Evolutionary conservation across 2,329 filamentous ascomycete species (phyloP).

Genomic region (Aspergillus cejpii): DNA sequence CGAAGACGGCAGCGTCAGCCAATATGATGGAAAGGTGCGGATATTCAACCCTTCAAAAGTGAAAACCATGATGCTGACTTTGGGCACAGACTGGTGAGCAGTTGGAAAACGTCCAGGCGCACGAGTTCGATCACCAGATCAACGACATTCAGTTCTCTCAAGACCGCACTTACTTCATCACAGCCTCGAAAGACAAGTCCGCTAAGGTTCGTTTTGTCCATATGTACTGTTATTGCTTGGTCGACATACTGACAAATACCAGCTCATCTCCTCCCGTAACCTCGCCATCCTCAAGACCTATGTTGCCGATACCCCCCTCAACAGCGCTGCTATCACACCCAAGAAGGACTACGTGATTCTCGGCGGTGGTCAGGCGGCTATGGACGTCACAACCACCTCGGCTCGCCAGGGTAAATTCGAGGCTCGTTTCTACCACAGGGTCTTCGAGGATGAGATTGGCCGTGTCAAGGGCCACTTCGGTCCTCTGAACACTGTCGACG

Average conservation of each 20-base stretch:
- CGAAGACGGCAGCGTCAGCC: conserved; percentile 87
- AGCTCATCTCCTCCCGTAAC: conserved; percentile 77
- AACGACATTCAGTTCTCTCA: conserved; percentile 91
- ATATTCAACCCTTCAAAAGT: not conserved
- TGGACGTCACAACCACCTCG: conserved; percentile 95
- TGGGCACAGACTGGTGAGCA: conserved; percentile 64
- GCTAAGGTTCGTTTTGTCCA: conserved; percentile 66
- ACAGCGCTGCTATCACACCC: conserved; percentile 86
- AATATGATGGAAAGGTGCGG: conserved; percentile 79
- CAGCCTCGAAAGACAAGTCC: conserved; percentile 94
- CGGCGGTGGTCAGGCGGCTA: conserved; percentile 94
- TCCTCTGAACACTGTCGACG: conserved; percentile 90
- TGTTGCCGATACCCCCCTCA: conserved; percentile 84
- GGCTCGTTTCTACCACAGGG: conserved; percentile 98
- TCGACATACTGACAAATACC: conserved; percentile 15
- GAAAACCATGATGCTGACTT: conserved; percentile 13
- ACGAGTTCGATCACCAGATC: conserved; percentile 76
- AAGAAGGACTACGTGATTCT: conserved; percentile 98
- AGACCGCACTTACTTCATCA: conserved; percentile 97
- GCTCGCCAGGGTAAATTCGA: conserved; percentile 98
- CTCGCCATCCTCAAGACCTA: conserved; percentile 93
- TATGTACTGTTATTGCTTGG: no score
- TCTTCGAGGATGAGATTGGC: conserved; percentile 98
- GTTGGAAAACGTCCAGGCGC: conserved; percentile 70
- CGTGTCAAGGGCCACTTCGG: conserved; percentile 96